These are phyloP conservation scores for Acephala macrosclerotiorum DNA, from an alignment of 2,329 filamentous ascomycete genomes.

Conservation along the genomic window DNA sequence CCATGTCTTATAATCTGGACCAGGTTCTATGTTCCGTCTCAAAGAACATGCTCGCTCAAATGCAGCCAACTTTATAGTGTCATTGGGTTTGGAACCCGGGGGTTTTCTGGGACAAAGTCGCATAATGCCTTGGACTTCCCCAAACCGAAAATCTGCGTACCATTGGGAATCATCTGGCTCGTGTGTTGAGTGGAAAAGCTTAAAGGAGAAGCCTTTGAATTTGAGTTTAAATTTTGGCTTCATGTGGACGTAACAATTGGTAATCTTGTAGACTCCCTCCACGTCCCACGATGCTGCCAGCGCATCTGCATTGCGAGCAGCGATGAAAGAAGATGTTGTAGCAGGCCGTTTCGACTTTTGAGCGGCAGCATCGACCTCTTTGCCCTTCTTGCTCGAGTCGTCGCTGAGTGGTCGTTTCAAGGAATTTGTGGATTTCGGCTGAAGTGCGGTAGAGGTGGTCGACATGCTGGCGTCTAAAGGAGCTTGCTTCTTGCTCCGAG, in stretches of 20 bases:
- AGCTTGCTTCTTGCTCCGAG: not conserved
- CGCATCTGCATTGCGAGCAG: too few relatives aligned
- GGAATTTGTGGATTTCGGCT: constrained; percentile 6
- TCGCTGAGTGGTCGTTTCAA: not conserved
- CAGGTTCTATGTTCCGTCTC: not conserved
- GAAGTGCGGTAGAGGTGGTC: not conserved
- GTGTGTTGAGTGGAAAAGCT: not conserved
- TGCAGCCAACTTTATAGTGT: not conserved
- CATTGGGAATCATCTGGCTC: not conserved
- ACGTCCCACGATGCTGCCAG: not conserved
- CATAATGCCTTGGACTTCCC: constrained; percentile 18
- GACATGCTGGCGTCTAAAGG: not conserved
- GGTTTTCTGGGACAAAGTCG: constrained; percentile 8
- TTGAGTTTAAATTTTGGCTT: too few relatives aligned
- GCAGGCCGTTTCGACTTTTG: not conserved
- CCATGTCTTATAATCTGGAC: constrained; percentile 3
- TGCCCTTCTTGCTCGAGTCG: not conserved
- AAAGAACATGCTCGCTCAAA: constrained; percentile 12
- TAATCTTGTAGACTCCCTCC: not conserved
- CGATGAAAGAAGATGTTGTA: too few relatives aligned
- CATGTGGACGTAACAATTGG: too few relatives aligned
- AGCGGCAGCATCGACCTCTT: not conserved
- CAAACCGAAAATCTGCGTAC: constrained; percentile 21
- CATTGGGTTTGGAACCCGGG: not conserved
- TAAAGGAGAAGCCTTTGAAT: constrained; percentile 12